These are phyloP conservation scores for Chrysanthemum lavandulifolium DNA, from an alignment of 129 eudicot genomes.

Conservation along the genomic window DNA sequence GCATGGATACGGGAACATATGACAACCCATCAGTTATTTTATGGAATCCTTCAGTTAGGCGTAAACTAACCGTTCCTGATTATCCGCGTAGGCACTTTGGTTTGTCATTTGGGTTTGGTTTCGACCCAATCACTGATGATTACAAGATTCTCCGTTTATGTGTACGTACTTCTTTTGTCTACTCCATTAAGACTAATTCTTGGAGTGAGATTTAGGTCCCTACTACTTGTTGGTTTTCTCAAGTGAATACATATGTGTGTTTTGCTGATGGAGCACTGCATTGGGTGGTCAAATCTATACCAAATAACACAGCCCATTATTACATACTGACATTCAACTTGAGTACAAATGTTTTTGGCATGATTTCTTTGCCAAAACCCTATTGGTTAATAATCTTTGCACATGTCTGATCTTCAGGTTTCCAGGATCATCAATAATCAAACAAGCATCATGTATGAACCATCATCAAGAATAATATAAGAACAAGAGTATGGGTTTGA, in stretches of 20 bases:
- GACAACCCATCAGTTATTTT: neutral
- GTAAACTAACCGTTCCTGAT: neutral
- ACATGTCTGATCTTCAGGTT: too few species aligned
- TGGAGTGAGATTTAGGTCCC: neutral
- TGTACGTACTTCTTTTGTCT: neutral
- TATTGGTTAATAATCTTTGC: too few species aligned
- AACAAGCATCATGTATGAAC: too few species aligned
- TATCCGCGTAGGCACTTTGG: neutral
- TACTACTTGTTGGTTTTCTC: too few species aligned
- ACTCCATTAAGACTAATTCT: neutral
- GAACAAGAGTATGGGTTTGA: too few species aligned
- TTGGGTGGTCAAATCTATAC: neutral
- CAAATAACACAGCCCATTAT: neutral
- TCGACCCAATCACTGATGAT: neutral
- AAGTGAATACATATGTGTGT: neutral
- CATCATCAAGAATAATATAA: too few species aligned
- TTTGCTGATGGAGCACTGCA: neutral
- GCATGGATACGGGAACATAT: neutral
- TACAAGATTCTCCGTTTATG: neutral
- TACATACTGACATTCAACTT: conserved; percentile 2
- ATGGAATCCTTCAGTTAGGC: conserved; percentile 9
- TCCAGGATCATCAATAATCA: too few species aligned
- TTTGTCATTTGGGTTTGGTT: too few species aligned
- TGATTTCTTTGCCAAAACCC: neutral
- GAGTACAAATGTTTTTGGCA: neutral